Evolutionary conservation across 805 yeast species (phyloP).

Genomic region (Schwanniomyces sp.): DNA sequence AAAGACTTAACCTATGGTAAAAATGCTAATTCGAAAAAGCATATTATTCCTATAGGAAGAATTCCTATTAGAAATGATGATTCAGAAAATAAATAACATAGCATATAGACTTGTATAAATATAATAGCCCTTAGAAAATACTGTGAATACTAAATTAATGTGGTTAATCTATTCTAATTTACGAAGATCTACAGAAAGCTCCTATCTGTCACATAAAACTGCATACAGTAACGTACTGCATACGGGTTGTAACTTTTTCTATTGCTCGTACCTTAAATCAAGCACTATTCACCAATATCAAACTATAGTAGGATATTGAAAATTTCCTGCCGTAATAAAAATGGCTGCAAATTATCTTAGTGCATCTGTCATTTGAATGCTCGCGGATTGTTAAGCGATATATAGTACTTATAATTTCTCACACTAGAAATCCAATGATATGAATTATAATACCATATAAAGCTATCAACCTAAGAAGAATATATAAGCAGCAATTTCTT

Average conservation of each 20-base stretch:
- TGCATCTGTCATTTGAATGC: neutral
- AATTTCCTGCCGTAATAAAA: conserved; percentile 1
- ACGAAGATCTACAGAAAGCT: no score
- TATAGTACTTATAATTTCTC: neutral
- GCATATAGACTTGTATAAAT: neutral
- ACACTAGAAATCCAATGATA: neutral
- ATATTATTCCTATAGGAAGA: conserved; percentile 50
- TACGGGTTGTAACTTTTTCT: neutral
- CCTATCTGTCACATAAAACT: no score
- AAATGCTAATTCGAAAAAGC: conserved; percentile 48
- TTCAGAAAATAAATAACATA: neutral
- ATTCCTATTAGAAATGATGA: conserved; percentile 11
- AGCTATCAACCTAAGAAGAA: no score
- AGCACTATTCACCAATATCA: neutral
- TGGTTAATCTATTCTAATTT: no score
- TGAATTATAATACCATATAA: no score
- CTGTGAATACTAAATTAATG: no score
- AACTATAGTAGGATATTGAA: neutral
- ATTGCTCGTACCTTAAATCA: neutral
- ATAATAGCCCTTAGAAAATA: neutral
- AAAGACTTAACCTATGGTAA: conserved; percentile 62
- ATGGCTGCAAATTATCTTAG: conserved; percentile 10
- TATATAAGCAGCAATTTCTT: no score
- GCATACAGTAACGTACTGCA: no score
- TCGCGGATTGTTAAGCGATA: neutral